Evolutionary conservation across 371 early-diverging fungal species (phyloP).

Genomic region (Dinochytrium kinnereticum): DNA sequence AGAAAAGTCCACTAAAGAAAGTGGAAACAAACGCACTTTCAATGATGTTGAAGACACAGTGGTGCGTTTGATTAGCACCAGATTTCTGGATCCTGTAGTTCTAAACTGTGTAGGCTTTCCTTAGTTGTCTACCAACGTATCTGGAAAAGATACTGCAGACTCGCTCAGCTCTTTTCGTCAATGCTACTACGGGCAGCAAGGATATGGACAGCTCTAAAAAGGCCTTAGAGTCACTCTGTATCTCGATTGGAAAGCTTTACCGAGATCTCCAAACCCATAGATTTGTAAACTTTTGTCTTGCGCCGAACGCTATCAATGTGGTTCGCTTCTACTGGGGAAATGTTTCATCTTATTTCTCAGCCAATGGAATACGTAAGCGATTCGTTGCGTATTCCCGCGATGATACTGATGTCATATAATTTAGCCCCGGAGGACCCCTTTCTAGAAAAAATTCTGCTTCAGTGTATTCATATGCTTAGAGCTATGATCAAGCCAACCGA

Average conservation of each 20-base stretch:
- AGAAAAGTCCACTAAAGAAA: conserved; percentile 40
- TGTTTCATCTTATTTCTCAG: conserved; percentile 33
- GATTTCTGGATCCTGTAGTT: neutral
- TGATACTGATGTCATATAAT: no score
- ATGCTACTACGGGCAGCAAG: no score
- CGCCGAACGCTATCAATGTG: conserved; percentile 69
- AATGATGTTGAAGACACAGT: conserved; percentile 65
- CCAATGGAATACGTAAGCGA: neutral
- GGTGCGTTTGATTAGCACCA: conserved; percentile 36
- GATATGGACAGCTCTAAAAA: neutral
- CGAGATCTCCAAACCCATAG: conserved; percentile 67
- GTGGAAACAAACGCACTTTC: conserved; percentile 37
- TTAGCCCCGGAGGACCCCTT: conserved; percentile 26
- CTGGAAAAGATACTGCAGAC: conserved; percentile 65
- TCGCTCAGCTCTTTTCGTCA: no score
- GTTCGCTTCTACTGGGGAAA: conserved; percentile 79
- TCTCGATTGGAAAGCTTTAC: conserved; percentile 85
- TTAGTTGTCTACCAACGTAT: conserved; percentile 55
- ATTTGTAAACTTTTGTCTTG: conserved; percentile 72
- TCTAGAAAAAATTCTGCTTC: conserved; percentile 66
- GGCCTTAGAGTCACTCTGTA: conserved; percentile 58
- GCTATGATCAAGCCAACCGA: conserved; percentile 70
- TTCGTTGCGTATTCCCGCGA: no score
- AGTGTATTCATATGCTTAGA: conserved; percentile 71
- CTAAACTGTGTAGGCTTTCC: conserved; percentile 21